Evolutionary conservation across 345 rosid species (phyloP).

Genomic region (Euphorbia pulcherrima): DNA sequence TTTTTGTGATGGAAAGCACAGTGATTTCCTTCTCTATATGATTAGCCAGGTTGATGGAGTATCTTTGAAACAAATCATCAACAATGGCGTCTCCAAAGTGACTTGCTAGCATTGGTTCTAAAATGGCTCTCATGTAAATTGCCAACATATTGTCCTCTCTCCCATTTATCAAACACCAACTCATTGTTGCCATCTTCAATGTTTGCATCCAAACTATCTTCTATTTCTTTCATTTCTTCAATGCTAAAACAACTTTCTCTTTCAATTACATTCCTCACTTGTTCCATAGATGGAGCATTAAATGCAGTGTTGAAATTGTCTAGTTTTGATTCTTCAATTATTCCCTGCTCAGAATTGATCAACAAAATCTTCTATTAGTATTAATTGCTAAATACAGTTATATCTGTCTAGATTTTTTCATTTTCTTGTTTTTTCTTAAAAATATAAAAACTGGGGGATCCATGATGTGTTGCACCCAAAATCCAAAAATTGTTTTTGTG

Average conservation of each 20-base stretch:
- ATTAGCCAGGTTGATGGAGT: not conserved
- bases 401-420: too few species aligned
- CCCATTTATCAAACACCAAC: not conserved
- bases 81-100: constrained; percentile 12
- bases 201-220: constrained; percentile 2
- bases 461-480: too few species aligned
- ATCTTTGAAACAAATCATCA: constrained; percentile 13
- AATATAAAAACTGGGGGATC: too few species aligned
- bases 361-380: too few species aligned
- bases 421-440: too few species aligned
- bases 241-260: constrained; percentile 1
- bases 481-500: too few species aligned
- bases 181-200: not conserved
- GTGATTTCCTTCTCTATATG: not conserved
- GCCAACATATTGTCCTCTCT: not conserved
- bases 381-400: too few species aligned
- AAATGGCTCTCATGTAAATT: not conserved
- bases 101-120: constrained; percentile 8
- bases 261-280: not conserved
- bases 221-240: not conserved
- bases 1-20: not conserved
- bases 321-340: constrained; percentile 7
- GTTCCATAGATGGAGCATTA: not conserved
- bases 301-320: constrained; percentile 8
- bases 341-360: not conserved